Evolutionary conservation across 116 monocot species (phyloP).

Genomic region (Posidonia oceanica): DNA sequence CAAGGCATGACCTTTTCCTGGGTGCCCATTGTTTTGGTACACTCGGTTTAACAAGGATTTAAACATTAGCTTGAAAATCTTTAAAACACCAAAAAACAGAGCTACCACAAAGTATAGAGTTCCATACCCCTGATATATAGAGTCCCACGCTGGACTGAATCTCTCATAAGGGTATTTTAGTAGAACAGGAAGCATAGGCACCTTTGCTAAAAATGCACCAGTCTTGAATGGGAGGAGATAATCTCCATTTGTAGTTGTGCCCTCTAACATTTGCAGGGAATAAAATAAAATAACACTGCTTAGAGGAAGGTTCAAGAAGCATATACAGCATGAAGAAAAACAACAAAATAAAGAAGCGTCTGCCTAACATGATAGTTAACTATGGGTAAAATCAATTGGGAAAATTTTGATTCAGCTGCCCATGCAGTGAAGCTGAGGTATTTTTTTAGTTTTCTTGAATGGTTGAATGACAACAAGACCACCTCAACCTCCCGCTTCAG

Average conservation of each 20-base stretch:
- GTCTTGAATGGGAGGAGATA: conserved; percentile 96
- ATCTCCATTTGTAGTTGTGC: conserved; percentile 95
- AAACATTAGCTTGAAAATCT: no score
- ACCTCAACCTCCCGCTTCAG: no score
- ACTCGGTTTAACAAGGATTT: no score
- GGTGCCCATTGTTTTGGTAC: no score
- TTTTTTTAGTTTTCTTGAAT: no score
- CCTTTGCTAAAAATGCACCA: conserved; percentile 90
- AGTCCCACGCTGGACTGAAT: conserved; percentile 98
- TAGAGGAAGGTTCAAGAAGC: background rate
- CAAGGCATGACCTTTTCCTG: no score
- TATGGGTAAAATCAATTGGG: no score
- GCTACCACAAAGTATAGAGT: background rate
- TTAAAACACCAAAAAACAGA: no score
- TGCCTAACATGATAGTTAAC: no score
- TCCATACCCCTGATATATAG: conserved; percentile 90
- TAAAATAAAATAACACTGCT: background rate
- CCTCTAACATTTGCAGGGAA: conserved; percentile 47
- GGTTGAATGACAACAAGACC: no score
- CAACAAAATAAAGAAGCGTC: background rate
- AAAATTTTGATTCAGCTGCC: no score
- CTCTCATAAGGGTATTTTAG: conserved; percentile 77
- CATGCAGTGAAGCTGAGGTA: no score
- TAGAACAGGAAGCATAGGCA: conserved; percentile 70
- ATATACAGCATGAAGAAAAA: background rate